Evolutionary conservation across 192 early-diverging fungal species (phyloP), one percentile per base, ranked within the genome.

Genomic region (Rhizophagus clarus): DNA sequence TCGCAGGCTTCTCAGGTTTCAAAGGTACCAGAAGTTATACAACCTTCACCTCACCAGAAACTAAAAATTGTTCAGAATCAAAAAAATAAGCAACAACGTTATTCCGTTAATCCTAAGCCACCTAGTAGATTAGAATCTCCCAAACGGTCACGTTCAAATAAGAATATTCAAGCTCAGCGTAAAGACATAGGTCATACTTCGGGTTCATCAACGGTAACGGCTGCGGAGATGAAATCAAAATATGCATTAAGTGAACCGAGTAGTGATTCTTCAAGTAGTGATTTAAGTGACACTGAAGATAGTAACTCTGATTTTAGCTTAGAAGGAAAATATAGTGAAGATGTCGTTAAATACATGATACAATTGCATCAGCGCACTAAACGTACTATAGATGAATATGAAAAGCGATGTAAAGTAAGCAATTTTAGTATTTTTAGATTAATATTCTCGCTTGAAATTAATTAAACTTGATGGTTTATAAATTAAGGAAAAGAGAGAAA

Each of bases 261-360:
- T 45, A 56, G 51, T 56, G 51, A 22, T 56, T 56, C 51, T n/a
- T 28, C 62, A 29, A 80, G 82, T 72, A 75, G 81, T n/a, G 77
- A 67, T 69, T 71, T 47, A 11, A 61, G 72, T 34, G 51, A 31
- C 31, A 61, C 60, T 24, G 56, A 61, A 12, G 51, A 34, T 60
- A 61, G 28, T 34, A 26, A 51, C 3, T 77, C 63, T 26, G 80
- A 79, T 67, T 26, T 12, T 22, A 60, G 26, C 17, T 26, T 61
- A 28, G 68, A 82, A 11, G n/a, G 77, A 45, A 67, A 61, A n/a
- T 80, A 84, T 47, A 74, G 64, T n/a, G 74, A 82, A 15, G 79
- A 79, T 9, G 76, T 88, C 26, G 79, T 86, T 0, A 76, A 86
- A 49, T 88, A 84, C 60, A 88, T 88, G 87, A 74, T 86, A 9